Base-by-base conservation (phyloP, 331 rosid species). In the Phaseolus coccineus region DNA sequence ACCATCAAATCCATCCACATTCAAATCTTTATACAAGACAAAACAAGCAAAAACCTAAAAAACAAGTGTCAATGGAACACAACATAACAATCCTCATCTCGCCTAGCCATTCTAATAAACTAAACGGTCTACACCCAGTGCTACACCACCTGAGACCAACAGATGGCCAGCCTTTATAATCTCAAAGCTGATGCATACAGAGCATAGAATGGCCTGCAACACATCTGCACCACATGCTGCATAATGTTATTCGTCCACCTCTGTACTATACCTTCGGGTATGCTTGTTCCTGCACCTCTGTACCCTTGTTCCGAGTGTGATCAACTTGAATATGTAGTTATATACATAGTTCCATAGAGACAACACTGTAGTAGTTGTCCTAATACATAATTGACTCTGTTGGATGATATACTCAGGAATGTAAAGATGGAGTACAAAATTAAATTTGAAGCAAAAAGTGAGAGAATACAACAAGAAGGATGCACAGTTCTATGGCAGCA, bases 401-500 rank as follows among this genome's bases (percentile, higher is more conserved):
- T 19, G 68, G 46, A 40, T 74, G 81, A 71, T 78, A 16, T 57
- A 48, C 22, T 50, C 77, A 95, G 97, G 97, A 97, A 93, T 58
- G 94, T 96, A 69, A 96, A 88, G 80, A 79, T 90, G 74, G 97
- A 91, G 80, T 89, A 91, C 90, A 89, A 81, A 71, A 86, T 84
- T n/a, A n/a, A n/a, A n/a, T 39, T 69, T 96, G 86, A 96, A 96
- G 91, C 93, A 96, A 74, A 93, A 89, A 74, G 81, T 93, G 75
- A 90, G 87, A 74, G 98, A 96, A 65, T 85, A 64, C 85, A 90
- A 90, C 64, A 96, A 90, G 79, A 93, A 88, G 72, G 91, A 93
- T 22, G 96, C 97, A 52, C 84, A 93, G 84, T 91, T 96, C 37
- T 96, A 96, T 10, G 94, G 97, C 37, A 89, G 77, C 81, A 96